Base-by-base conservation (phyloP, 345 rosid species). In the Anacardium occidentale region DNA sequence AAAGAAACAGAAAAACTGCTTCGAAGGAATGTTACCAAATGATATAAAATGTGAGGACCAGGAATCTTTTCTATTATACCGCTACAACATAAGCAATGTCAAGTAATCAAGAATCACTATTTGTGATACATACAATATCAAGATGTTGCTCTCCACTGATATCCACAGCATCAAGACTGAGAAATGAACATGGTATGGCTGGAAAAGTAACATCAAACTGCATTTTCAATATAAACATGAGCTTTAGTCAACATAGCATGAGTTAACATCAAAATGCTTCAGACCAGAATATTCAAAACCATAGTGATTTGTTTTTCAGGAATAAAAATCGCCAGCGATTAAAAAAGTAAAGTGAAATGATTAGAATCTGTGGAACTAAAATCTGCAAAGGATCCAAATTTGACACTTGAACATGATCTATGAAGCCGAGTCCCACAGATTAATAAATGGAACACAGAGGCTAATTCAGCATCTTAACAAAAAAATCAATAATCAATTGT, bases 101-200 rank as follows among this genome's bases (percentile, higher is more conserved):
- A 60, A 14, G 32, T 44, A 26, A 42, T 21, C 22, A n/a, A 32
- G 62, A 24, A 54, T 14, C 62, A 69, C 40, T 15, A 22, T 37
- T 55, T 47, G 61, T n/a, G 69, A 64, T 53, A 76, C 91, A 66
- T 83, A 89, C 94, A 67, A 89, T 85, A 78, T 89, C 81, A 75
- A 80, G 82, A 74, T 89, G 94, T 62, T 86, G 88, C 83, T 87
- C 91, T 66, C 91, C 94, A 75, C 94, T 89, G 73, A 85, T 87
- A 77, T 89, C 94, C 94, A 89, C 86, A 50, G 94, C 88, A 74
- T 89, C 94, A 56, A 89, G 70, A 75, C 89, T 89, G 69, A 89
- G 87, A 62, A 89, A 68, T 17, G 94, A 78, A 75, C 94, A 89
- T 0, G 88, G 84, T 68, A 89, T 81, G 20, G 86, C 87, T 9